These are phyloP conservation scores for Coprinopsis strossmayeri DNA, from an alignment of 768 basidiomycete species.

Conservation along the genomic window DNA sequence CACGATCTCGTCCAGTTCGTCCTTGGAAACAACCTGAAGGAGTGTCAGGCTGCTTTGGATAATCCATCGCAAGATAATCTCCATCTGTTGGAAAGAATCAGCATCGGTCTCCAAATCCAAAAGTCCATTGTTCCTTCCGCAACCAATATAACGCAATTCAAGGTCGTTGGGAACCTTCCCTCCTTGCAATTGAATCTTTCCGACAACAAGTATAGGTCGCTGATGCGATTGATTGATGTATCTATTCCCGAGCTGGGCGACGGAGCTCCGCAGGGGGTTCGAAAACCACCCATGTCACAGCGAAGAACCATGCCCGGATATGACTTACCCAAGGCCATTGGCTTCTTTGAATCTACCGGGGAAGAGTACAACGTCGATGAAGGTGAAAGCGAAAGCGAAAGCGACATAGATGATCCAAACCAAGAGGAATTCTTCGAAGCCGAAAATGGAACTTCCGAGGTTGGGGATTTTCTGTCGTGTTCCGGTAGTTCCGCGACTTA, in stretches of 20 bases:
- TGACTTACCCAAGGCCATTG: conserved; percentile 45
- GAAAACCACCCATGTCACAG: conserved; percentile 10
- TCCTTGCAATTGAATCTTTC: conserved; percentile 85
- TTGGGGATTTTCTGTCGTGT: conserved; percentile 20
- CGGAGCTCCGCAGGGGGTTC: conserved; percentile 18
- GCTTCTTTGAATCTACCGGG: conserved; percentile 46
- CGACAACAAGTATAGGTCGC: conserved; percentile 82
- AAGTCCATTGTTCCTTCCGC: conserved; percentile 88
- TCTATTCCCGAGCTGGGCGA: conserved; percentile 79
- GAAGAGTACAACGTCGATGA: conserved; percentile 63
- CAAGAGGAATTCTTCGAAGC: conserved; percentile 68
- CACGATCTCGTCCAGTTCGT: conserved; percentile 54
- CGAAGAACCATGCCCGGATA: conserved; percentile 30
- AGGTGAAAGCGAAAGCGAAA: conserved; percentile 41
- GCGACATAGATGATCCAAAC: conserved; percentile 28
- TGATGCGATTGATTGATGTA: conserved; percentile 91
- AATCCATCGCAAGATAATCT: conserved; percentile 51
- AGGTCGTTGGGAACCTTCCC: conserved; percentile 84
- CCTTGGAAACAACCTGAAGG: conserved; percentile 75
- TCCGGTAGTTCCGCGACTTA: no score
- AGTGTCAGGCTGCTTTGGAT: conserved; percentile 75
- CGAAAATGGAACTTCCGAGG: conserved; percentile 52
- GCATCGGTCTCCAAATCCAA: conserved; percentile 82
- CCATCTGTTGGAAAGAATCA: conserved; percentile 89
- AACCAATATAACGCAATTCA: conserved; percentile 80